Conservation (phyloP, 2,329 filamentous ascomycete species). For the Colletotrichum chlorophyti region DNA sequence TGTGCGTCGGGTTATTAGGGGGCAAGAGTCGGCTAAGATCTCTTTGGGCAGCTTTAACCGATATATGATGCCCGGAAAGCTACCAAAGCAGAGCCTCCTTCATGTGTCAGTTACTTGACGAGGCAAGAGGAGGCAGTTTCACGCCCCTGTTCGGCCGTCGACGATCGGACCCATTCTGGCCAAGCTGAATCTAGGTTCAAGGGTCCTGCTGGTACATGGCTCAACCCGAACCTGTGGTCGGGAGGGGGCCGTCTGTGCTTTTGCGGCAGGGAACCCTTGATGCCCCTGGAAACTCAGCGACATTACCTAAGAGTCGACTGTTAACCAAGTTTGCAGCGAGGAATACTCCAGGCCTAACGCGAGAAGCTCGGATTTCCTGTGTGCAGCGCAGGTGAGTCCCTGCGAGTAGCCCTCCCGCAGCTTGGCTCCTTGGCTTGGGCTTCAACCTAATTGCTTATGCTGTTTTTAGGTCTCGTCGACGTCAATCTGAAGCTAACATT, state of each 20-base stretch:
- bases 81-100: conserved; percentile 13
- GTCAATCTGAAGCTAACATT: conserved; percentile 9
- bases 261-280: conserved; percentile 5
- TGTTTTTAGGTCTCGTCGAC: background rate
- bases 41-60: conserved; percentile 19
- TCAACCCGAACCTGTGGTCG: conserved; percentile 17
- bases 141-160: background rate
- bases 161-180: conserved; percentile 3
- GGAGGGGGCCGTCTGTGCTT: conserved; percentile 23
- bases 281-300: background rate
- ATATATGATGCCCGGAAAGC: conserved; percentile 19
- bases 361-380: background rate
- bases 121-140: conserved; percentile 8
- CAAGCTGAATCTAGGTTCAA: background rate
- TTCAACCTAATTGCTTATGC: background rate
- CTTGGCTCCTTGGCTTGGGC: conserved; percentile 19
- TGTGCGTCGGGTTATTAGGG: background rate
- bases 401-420: background rate
- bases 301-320: conserved; percentile 4
- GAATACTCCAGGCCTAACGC: background rate
- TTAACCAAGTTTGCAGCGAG: conserved; percentile 5
- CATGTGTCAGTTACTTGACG: background rate
- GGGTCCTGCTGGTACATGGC: conserved; percentile 3
- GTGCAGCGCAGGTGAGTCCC: background rate
- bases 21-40: background rate